Conservation (phyloP, 2,329 filamentous ascomycete genomes). For the Penicillium sp. region DNA sequence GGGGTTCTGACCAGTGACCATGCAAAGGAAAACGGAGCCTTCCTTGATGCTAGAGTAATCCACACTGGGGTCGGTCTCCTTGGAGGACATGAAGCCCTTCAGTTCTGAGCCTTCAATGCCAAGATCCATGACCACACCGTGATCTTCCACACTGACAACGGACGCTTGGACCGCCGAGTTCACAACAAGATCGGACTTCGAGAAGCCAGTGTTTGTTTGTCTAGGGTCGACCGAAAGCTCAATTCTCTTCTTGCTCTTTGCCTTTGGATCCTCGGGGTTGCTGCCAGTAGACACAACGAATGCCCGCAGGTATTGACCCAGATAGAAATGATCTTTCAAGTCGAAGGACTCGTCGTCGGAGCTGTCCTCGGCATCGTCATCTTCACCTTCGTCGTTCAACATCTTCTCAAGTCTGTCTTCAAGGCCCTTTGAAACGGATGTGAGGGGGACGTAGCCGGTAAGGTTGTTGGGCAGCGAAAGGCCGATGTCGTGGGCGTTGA, state of each 20-base stretch:
- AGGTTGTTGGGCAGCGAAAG: constrained; percentile 91
- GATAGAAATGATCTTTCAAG: constrained; percentile 68
- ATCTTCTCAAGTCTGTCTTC: constrained; percentile 70
- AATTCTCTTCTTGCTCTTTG: constrained; percentile 74
- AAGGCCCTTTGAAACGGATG: constrained; percentile 80
- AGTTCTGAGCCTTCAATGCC: constrained; percentile 67
- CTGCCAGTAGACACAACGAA: constrained; percentile 77
- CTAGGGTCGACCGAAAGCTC: constrained; percentile 81
- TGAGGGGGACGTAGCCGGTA: constrained; percentile 82
- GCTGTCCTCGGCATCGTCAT: constrained; percentile 55
- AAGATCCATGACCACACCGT: constrained; percentile 90
- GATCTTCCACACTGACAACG: constrained; percentile 89
- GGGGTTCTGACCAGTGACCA: constrained; percentile 70
- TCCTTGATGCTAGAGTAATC: constrained; percentile 70
- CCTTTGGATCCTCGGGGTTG: constrained; percentile 45
- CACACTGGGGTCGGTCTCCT: constrained; percentile 69
- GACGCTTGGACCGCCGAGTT: constrained; percentile 83
- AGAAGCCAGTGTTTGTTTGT: constrained; percentile 73
- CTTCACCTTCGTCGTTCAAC: constrained; percentile 58
- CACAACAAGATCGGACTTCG: constrained; percentile 67
- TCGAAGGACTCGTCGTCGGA: constrained; percentile 61
- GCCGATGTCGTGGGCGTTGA: constrained; percentile 75
- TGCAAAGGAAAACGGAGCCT: constrained; percentile 79
- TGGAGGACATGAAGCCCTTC: constrained; percentile 80
- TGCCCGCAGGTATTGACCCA: constrained; percentile 86